Evolutionary conservation across 805 yeast species (phyloP).

Genomic region (Cyberlindnera bimundalis): DNA sequence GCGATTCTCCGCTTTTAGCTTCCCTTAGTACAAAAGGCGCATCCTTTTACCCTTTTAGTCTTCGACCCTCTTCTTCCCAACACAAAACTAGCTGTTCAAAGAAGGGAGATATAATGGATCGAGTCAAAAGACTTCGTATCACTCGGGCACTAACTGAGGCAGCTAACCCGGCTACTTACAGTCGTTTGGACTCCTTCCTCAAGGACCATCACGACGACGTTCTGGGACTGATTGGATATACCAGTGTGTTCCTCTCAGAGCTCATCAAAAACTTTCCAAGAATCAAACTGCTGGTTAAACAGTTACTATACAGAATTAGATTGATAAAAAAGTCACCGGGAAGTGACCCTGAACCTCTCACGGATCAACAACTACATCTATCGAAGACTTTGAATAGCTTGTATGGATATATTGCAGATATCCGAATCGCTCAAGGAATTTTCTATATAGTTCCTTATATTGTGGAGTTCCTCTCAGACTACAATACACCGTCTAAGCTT

Average conservation of each 20-base stretch:
- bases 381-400: slow-evolving; percentile 10
- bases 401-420: slow-evolving; percentile 21
- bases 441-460: slow-evolving; percentile 22
- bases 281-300: slow-evolving; percentile 12
- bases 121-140: background rate
- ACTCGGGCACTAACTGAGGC: background rate
- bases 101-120: background rate
- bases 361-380: slow-evolving; percentile 7
- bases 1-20: background rate
- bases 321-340: slow-evolving; percentile 2
- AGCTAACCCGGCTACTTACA: slow-evolving; percentile 9
- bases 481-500: slow-evolving; percentile 15
- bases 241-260: slow-evolving; percentile 15
- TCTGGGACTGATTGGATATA: slow-evolving; percentile 16
- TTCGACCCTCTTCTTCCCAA: background rate
- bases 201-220: slow-evolving; percentile 15
- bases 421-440: slow-evolving; percentile 20
- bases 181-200: slow-evolving; percentile 10
- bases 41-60: background rate
- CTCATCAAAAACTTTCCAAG: slow-evolving; percentile 18
- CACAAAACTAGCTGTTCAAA: background rate
- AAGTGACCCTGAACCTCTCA: slow-evolving; percentile 3
- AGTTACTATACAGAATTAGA: slow-evolving; percentile 13
- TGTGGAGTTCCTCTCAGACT: slow-evolving; percentile 15
- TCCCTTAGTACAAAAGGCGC: background rate